These are phyloP conservation scores for Alternaria sp. DNA, from an alignment of 2,329 filamentous ascomycete genomes.

Conservation along the genomic window DNA sequence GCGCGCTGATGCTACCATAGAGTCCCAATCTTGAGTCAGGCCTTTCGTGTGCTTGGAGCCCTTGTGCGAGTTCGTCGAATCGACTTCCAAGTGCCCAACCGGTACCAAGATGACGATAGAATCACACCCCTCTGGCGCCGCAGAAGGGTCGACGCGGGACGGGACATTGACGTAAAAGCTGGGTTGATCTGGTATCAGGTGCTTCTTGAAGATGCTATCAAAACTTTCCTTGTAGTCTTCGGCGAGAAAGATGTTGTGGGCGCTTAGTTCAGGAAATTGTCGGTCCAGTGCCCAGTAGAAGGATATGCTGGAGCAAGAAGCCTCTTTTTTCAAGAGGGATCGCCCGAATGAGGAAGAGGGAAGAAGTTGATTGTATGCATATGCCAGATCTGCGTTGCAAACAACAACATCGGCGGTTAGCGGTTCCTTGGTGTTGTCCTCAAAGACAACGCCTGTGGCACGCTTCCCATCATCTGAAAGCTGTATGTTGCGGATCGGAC, in stretches of 20 bases:
- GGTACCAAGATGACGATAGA: constrained; percentile 75
- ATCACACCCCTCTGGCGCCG: constrained; percentile 72
- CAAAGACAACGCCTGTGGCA: constrained; percentile 68
- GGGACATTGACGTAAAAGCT: constrained; percentile 83
- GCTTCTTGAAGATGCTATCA: constrained; percentile 76
- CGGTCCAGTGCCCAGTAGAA: constrained; percentile 77
- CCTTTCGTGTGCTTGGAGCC: constrained; percentile 53
- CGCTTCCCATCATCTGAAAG: constrained; percentile 62
- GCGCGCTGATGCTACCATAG: constrained; percentile 68
- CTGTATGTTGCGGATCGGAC: constrained; percentile 65
- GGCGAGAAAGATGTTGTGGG: constrained; percentile 82
- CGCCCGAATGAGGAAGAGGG: constrained; percentile 58
- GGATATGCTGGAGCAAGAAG: constrained; percentile 76
- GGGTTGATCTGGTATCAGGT: constrained; percentile 72
- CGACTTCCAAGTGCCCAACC: constrained; percentile 69
- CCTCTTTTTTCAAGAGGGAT: constrained; percentile 52
- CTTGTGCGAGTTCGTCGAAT: constrained; percentile 51
- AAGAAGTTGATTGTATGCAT: constrained; percentile 76
- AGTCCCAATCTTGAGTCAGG: constrained; percentile 67
- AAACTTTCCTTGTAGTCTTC: constrained; percentile 78
- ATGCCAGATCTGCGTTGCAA: constrained; percentile 77
- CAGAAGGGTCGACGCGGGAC: constrained; percentile 71
- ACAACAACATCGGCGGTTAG: constrained; percentile 72
- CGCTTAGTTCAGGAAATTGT: constrained; percentile 68
- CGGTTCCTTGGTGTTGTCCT: constrained; percentile 62